Base-by-base conservation (phyloP, 1,139 yeast genomes). In the Groenewaldozyma auringiensis region DNA sequence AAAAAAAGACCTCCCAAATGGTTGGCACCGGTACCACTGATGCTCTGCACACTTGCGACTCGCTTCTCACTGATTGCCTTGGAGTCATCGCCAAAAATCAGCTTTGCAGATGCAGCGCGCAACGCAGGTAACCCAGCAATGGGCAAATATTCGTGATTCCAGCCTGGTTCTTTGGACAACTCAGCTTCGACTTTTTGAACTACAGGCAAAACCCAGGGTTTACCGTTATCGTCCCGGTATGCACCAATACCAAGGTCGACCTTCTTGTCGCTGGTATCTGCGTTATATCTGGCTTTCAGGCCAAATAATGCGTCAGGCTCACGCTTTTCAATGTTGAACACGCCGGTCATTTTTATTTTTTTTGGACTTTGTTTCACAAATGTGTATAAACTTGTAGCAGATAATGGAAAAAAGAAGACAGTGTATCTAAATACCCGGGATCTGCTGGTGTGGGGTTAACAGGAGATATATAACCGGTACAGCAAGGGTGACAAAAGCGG, bases 21-120 rank as follows among this genome's bases (percentile, higher is more conserved):
- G 58, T 89, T 74, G 3, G 97, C 95, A 47, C 98, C 98, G 13
- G 98, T 92, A 54, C 98, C 98, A 29, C 95, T 84, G 49, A 92
- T 72, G 33, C 95, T 79, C 67, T 92, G 98, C 47, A 84, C 80
- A 32, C 94, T 81, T 21, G 83, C 78, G 38, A 86, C 72, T 57
- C 83, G 53, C 16, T 47, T 49, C 44, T 58, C 57, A 52, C 78
- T 78, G 44, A 80, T 65, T 9, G 83, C 83, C 25, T 66, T 62
- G 2, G 84, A 76, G 44, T 80, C 72, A 2, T 68, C 70, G 40
- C 96, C 96, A 49, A 89, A 70, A 44, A 89, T 78, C 46, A 88
- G 81, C 58, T 75, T 75, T n/a, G 95, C 86, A 36, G 95, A 87
- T 47, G 81, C 83, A 21, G 68, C 59, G 42, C 81, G 78, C 63